Evolutionary conservation across 768 basidiomycete genomes (phyloP).

Genomic region (Leccinum arenicola): DNA sequence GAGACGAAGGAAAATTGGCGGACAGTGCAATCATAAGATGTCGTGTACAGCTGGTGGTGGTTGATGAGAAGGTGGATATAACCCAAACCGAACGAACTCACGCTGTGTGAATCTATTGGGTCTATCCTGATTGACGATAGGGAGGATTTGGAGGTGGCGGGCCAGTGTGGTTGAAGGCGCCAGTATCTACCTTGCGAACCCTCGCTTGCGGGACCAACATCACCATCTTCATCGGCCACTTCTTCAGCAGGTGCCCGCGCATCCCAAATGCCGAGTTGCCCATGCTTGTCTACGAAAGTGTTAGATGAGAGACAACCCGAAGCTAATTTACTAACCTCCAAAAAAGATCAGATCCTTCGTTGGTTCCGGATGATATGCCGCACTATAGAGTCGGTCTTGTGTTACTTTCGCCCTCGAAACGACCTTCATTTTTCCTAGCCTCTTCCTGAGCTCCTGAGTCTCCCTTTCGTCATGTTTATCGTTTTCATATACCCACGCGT

Average conservation of each 20-base stretch:
- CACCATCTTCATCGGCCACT: slow-evolving; percentile 60
- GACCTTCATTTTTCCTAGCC: slow-evolving; percentile 56
- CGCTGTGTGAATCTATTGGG: slow-evolving; percentile 71
- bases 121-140: slow-evolving; percentile 78
- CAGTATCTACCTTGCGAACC: slow-evolving; percentile 73
- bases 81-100: slow-evolving; percentile 29
- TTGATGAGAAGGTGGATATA: background rate
- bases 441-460: slow-evolving; percentile 53
- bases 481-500: slow-evolving; percentile 50
- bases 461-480: slow-evolving; percentile 47
- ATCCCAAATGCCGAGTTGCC: slow-evolving; percentile 85
- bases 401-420: slow-evolving; percentile 81
- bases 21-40: slow-evolving; percentile 78
- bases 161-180: slow-evolving; percentile 83
- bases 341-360: slow-evolving; percentile 85
- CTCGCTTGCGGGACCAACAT: slow-evolving; percentile 37
- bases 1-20: slow-evolving; percentile 71
- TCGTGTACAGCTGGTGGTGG: slow-evolving; percentile 63
- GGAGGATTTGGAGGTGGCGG: slow-evolving; percentile 73
- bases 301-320: background rate
- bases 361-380: slow-evolving; percentile 76
- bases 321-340: slow-evolving; percentile 49
- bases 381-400: slow-evolving; percentile 69
- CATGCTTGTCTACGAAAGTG: slow-evolving; percentile 68
- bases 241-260: slow-evolving; percentile 70